phyloP scores from a whole-genome alignment of 306 rosid genomes.

The Quercus aquifolioides region DNA sequence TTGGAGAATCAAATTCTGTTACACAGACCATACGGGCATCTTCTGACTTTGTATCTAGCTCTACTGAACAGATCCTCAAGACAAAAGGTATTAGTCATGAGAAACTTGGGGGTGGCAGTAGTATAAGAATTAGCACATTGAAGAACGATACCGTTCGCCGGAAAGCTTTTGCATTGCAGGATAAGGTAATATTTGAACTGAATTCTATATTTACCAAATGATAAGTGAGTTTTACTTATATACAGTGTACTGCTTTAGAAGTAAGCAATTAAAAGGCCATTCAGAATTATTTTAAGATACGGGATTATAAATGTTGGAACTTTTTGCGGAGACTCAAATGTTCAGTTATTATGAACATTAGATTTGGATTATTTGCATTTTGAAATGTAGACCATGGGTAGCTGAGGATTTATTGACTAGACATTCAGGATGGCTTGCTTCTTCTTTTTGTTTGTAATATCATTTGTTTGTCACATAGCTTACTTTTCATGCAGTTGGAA shows the following conservation, averaged over 20 bases:
- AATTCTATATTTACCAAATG: constrained; percentile 8
- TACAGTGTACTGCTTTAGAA: background rate
- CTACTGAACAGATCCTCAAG: constrained; percentile 45
- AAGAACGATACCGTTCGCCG: constrained; percentile 62
- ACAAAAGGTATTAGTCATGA: constrained; percentile 29
- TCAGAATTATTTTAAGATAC: background rate
- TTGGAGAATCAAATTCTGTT: constrained; percentile 43
- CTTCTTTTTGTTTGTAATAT: background rate
- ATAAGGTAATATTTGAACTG: constrained; percentile 61
- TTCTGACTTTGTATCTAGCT: constrained; percentile 38
- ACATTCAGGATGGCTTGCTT: background rate
- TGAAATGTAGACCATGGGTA: background rate
- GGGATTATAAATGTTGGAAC: background rate
- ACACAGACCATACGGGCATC: constrained; percentile 31
- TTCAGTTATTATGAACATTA: background rate
- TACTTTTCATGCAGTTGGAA: background rate
- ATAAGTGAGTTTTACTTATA: background rate
- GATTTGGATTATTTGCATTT: too few species aligned
- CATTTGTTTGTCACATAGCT: constrained; percentile 9
- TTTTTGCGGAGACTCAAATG: background rate
- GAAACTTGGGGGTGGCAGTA: constrained; percentile 36
- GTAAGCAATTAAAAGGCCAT: background rate
- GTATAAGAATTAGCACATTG: constrained; percentile 30
- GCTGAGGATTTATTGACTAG: background rate
- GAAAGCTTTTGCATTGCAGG: constrained; percentile 91